Base-by-base conservation (phyloP, 495 filamentous ascomycete species). In the Umbilicaria muhlenbergii region DNA sequence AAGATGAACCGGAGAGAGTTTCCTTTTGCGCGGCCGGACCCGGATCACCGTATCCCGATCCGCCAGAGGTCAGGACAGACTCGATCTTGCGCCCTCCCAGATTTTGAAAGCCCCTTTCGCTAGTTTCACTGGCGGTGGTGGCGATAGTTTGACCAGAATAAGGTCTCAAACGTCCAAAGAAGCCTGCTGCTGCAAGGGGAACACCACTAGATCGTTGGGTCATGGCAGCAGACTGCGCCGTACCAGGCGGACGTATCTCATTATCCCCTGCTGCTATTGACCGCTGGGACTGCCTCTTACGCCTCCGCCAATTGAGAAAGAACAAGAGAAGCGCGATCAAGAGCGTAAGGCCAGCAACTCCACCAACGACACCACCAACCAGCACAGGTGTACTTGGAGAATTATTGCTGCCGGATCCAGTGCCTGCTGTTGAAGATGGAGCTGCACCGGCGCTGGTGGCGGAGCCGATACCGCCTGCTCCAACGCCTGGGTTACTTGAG, bases 11-110 rank as follows among this genome's bases (percentile, higher is more conserved):
- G n/a, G 60, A 63, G 10, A 63, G 50, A 17, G 55, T 56, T 11
- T 49, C 53, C 15, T 53, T 40, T 35, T 43, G 43, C 11, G 47
- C 50, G 19, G 48, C 50, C 12, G 43, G 17, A 14, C 48, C 17
- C 37, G 37, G 31, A 21, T 56, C 80, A 45, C 73, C 72, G 52
- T 77, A 85, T 3, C 80, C 81, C 56, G 85, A 77, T 15, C 80
- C 78, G 36, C 81, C 78, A 32, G 71, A 71, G 33, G 73, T 68
- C 32, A 86, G 61, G 4, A 85, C 81, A 13, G 83, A 76, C 5
- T 72, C 68, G n/a, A 88, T 62, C 50, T 86, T 86, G 42, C 75
- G 68, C 32, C 83, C 83, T 5, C 81, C 80, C 4, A 88, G 63
- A 47, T 71, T 73, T 46, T 75, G 69, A 48, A 75, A 75, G 2